These are phyloP conservation scores for Penicillium sp. DNA, from an alignment of 2,329 filamentous ascomycete genomes.

Conservation along the genomic window DNA sequence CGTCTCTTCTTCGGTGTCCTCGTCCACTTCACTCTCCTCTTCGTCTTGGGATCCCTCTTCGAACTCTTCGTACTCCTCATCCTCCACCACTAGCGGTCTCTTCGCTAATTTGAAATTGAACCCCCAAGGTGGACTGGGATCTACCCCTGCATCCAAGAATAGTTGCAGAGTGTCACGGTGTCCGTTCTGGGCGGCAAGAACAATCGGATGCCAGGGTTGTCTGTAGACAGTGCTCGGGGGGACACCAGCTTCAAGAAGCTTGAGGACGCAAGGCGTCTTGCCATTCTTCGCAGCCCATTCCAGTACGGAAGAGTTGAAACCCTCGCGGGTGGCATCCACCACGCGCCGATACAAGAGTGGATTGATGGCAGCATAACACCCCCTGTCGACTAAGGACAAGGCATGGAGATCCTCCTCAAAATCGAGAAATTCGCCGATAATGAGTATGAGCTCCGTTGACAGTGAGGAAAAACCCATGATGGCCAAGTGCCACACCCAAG, in stretches of 20 bases:
- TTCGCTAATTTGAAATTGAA: not conserved
- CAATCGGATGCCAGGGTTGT: not conserved
- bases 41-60: too few species aligned
- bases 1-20: not conserved
- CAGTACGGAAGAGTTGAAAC: not conserved
- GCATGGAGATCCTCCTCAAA: not conserved
- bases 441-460: not conserved
- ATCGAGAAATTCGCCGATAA: not conserved
- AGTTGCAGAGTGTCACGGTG: not conserved
- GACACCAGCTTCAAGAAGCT: not conserved
- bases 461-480: not conserved
- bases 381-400: not conserved
- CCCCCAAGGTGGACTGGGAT: not conserved
- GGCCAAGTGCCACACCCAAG: not conserved
- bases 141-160: not conserved
- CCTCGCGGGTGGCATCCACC: too few species aligned
- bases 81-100: not conserved
- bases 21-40: not conserved
- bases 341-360: not conserved
- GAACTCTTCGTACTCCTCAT: not conserved
- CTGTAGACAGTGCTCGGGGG: not conserved
- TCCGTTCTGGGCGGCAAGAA: not conserved
- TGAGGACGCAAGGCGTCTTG: not conserved
- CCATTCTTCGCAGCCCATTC: conserved; percentile 3
- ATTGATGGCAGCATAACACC: not conserved